Base-by-base conservation (phyloP, 768 basidiomycete species). In the Pleurotus ostreatus region DNA sequence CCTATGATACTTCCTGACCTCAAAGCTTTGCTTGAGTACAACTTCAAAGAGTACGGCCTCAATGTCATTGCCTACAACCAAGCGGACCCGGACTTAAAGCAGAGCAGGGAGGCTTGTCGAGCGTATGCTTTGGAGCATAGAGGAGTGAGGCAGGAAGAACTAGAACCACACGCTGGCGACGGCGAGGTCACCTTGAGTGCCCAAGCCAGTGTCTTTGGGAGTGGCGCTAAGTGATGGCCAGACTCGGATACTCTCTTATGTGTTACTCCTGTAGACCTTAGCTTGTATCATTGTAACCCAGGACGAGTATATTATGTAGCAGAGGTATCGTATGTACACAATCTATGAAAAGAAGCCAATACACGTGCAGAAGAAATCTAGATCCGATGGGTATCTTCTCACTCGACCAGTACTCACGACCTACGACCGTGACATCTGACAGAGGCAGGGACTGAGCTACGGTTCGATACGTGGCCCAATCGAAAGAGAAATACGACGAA, bases 51-150 rank as follows among this genome's bases (percentile, higher is more conserved):
- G n/a, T 74, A 81, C 16, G 85, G 84, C 2, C 75, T 91, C 57
- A 68, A 61, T 34, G 74, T 92, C 16, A 64, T 77, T 49, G 83
- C 82, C 30, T 72, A 82, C 64, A 77, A 80, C 59, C 70, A 75
- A 41, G 79, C 79, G 53, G 85, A 89, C 60, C 75, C 80, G 20
- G 75, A 68, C 65, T 66, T 90, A 55, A 71, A 67, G 59, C 70
- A 76, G 66, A 89, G 87, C 66, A 70, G 76, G 56, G 84, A 87
- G 56, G 85, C 83, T 46, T 89, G 88, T 65, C 70, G 86, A 62
- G 77, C 74, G 40, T 90, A 89, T 66, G 87, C 85, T 15, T 55
- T 84, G 58, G 75, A 75, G 56, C 69, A 77, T 62, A 71, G 89
- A n/a, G 87, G 85, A 0, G 76, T 87, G 3, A 71, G 68, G 46